Percentiles rank a stretch among this genome's conserved stretches.
Conservation (phyloP, 2,329 filamentous ascomycete genomes). For the Claviceps digitariae region DNA sequence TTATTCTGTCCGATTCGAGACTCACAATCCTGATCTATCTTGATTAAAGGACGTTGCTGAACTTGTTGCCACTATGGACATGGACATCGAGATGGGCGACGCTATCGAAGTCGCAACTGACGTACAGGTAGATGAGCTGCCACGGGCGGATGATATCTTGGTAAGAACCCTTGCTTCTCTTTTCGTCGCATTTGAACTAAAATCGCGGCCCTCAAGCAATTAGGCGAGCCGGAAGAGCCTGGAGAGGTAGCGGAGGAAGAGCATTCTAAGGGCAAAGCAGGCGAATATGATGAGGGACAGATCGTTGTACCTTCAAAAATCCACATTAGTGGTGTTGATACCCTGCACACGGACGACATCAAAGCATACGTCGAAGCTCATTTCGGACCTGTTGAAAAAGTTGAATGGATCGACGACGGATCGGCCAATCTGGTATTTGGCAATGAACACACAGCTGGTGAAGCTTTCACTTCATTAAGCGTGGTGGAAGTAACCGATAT, state of each 20-base stretch:
- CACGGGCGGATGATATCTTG: conserved; percentile 23
- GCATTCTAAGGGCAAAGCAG: conserved; percentile 2
- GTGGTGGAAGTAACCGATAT: conserved; percentile 38
- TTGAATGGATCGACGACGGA: conserved; percentile 94
- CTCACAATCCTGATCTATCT: no score
- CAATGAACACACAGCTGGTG: conserved; percentile 35
- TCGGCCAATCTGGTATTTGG: conserved; percentile 77
- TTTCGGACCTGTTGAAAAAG: conserved; percentile 43
- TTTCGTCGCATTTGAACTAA: conserved; percentile 6
- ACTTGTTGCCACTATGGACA: conserved; percentile 38
- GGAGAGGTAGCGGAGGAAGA: conserved; percentile 25
- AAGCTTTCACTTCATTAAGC: conserved; percentile 41
- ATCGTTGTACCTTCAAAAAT: conserved; percentile 42
- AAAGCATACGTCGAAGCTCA: conserved; percentile 60
- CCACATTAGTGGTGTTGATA: conserved; percentile 73
- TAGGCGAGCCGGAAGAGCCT: conserved; percentile 23
- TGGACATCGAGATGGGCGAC: conserved; percentile 60
- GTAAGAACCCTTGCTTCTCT: conserved; percentile 10
- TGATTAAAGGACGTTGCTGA: not conserved
- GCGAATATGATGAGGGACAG: conserved; percentile 12
- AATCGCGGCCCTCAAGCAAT: conserved; percentile 14
- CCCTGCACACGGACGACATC: conserved; percentile 68
- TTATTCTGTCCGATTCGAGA: no score
- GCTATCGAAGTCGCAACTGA: conserved; percentile 26
- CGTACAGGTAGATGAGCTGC: conserved; percentile 14